Evolutionary conservation across 108 stramenopile species (phyloP), one percentile per base, ranked within the genome.

Genomic region (Epipyxis sp.): DNA sequence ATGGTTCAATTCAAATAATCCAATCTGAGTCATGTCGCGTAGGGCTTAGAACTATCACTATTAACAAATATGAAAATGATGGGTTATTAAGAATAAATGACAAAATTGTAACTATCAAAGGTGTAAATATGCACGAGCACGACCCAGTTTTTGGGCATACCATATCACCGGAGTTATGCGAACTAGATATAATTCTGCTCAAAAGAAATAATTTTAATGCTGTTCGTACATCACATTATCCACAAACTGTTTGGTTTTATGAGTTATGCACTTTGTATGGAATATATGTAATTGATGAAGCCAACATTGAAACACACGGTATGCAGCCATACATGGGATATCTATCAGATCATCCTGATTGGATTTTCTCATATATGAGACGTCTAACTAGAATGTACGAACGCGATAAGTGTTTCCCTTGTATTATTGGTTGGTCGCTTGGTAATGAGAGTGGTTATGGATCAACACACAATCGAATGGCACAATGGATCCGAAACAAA

Each of bases 261-360:
- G 91, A 93, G 42, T 88, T 95, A 10, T 94, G 94, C 39, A 92
- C 94, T 71, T 90, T 88, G 50, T 78, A 88, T 59, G 97, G 97
- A 10, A 78, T 98, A 80, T 95, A 91, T 77, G 94, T 98, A 2
- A 87, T 93, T 44, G 97, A 98, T 84, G 97, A 98, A 80, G 94
- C 97, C 50, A 98, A 98, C 81, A 91, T 96, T 45, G 97, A 98
- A 86, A 93, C 93, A 30, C 95, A 98, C 82, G 97, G 97, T 29
- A 86, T 95, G 25, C 57, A 59, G 50, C 10, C 46, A 6, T 46
- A 13, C 6, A 50, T 34, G 0, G 76, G 61, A 25, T 65, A 59
- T 43, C 80, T 86, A 0, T 37, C 84, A 1, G 44, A 41, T 32
- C 79, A 81, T 44, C 76, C 76, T 13, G 90, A 85, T 34, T 94